These are phyloP conservation scores for Flueggea neowawraea DNA, from an alignment of 441 rosid species.

Conservation along the genomic window DNA sequence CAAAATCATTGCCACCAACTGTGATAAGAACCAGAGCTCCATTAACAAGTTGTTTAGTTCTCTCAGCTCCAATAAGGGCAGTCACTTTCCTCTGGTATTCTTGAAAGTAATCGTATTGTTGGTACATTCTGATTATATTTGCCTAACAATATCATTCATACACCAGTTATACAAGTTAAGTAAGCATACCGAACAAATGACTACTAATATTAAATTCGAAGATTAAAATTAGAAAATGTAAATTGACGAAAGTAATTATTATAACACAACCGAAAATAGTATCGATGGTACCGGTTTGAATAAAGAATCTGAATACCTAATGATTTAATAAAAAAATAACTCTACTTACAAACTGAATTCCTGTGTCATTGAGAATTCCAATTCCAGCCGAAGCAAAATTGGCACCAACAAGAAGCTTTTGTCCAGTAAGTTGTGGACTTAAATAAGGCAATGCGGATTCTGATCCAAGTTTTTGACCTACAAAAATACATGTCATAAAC, in stretches of 20 bases:
- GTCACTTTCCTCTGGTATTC: conserved; percentile 30
- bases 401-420: conserved; percentile 36
- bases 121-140: no score
- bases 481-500: conserved; percentile 3
- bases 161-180: no score
- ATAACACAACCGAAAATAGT: no score
- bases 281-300: no score
- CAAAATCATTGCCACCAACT: conserved; percentile 50
- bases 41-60: conserved; percentile 24
- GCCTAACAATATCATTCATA: no score
- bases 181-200: no score
- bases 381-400: conserved; percentile 44
- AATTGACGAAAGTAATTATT: no score
- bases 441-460: conserved; percentile 34
- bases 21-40: conserved; percentile 31
- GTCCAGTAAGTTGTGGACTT: conserved; percentile 27
- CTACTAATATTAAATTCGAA: no score
- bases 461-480: conserved; percentile 20
- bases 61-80: conserved; percentile 23
- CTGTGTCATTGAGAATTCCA: conserved; percentile 47
- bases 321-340: no score
- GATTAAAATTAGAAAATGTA: no score
- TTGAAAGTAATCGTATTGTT: conserved; percentile 23
- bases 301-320: no score
- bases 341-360: conserved; percentile 38